These are phyloP conservation scores for Mycena vitilis DNA, from an alignment of 768 basidiomycete genomes.

Conservation along the genomic window DNA sequence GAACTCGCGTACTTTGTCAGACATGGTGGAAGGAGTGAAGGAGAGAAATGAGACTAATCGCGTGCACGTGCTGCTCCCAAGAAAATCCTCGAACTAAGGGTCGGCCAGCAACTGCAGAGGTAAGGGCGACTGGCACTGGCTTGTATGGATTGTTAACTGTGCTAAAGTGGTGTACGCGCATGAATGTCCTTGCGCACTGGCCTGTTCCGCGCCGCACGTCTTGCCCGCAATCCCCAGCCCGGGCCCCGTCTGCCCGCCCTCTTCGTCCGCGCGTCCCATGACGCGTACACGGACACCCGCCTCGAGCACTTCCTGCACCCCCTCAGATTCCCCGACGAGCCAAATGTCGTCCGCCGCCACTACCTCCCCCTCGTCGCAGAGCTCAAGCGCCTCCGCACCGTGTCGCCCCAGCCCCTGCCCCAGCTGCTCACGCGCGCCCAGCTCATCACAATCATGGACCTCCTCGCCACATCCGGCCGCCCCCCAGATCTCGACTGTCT, in stretches of 20 bases:
- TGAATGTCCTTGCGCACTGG: constrained; percentile 72
- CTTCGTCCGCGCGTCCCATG: constrained; percentile 38
- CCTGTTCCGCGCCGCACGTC: constrained; percentile 51
- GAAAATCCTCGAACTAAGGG: not conserved
- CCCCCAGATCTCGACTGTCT: constrained; percentile 66
- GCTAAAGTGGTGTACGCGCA: constrained; percentile 46
- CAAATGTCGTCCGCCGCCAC: constrained; percentile 49
- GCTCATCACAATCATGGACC: constrained; percentile 53
- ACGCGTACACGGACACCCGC: constrained; percentile 32
- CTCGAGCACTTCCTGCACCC: constrained; percentile 31
- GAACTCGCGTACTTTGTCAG: constrained; percentile 92
- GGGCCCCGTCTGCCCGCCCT: constrained; percentile 23
- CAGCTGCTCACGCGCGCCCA: constrained; percentile 46
- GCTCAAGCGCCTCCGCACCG: constrained; percentile 38
- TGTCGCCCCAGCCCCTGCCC: constrained; percentile 39
- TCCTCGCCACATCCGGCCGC: constrained; percentile 63
- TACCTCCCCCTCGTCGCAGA: constrained; percentile 49
- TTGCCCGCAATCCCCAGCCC: constrained; percentile 20
- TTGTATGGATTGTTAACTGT: not conserved
- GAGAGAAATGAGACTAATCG: constrained; percentile 24
- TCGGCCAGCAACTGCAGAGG: constrained; percentile 13
- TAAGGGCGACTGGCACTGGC: not conserved
- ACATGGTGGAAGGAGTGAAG: constrained; percentile 65
- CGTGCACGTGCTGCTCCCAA: constrained; percentile 17
- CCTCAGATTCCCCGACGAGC: constrained; percentile 41